phyloP scores from a whole-genome alignment of 2,329 filamentous ascomycete species.

The Tolypocladium sp. region DNA sequence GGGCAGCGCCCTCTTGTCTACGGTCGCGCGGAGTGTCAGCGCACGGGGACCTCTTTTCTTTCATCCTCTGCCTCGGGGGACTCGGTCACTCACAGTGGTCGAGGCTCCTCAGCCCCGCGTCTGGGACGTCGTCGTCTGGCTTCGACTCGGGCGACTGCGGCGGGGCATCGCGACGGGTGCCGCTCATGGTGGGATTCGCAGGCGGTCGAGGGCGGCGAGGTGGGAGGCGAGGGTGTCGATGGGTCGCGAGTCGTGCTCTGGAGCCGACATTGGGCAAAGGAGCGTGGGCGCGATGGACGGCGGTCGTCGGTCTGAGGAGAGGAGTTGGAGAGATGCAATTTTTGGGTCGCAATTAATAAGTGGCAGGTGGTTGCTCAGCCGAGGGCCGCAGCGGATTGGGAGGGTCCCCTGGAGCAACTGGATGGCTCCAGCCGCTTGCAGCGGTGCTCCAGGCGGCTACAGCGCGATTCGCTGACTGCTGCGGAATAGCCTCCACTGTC shows the following conservation, averaged over 20 bases:
- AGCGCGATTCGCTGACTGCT: not conserved
- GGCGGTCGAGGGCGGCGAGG: constrained; percentile 2
- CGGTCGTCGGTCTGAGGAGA: not conserved
- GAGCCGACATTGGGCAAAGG: constrained; percentile 8
- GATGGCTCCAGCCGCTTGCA: not conserved
- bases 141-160: constrained; percentile 11
- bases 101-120: constrained; percentile 72
- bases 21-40: constrained; percentile 4
- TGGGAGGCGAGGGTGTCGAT: constrained; percentile 3
- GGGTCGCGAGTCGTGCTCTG: constrained; percentile 3
- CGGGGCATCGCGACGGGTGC: constrained; percentile 22
- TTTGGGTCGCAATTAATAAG: not conserved
- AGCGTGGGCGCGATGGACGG: not conserved
- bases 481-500: not conserved
- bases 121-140: constrained; percentile 26
- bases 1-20: constrained; percentile 77
- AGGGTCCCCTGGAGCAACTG: not conserved
- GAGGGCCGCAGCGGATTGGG: not conserved
- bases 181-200: constrained; percentile 18
- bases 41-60: too few relatives aligned
- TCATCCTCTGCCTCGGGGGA: too few relatives aligned
- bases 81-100: constrained; percentile 58
- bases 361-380: not conserved
- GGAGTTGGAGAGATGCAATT: not conserved
- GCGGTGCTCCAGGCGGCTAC: not conserved